Percentiles rank a stretch among this genome's conserved stretches.
These are phyloP conservation scores for Magnolia changhungtana DNA, from an alignment of 164 flowering plant genomes.

Conservation along the genomic window DNA sequence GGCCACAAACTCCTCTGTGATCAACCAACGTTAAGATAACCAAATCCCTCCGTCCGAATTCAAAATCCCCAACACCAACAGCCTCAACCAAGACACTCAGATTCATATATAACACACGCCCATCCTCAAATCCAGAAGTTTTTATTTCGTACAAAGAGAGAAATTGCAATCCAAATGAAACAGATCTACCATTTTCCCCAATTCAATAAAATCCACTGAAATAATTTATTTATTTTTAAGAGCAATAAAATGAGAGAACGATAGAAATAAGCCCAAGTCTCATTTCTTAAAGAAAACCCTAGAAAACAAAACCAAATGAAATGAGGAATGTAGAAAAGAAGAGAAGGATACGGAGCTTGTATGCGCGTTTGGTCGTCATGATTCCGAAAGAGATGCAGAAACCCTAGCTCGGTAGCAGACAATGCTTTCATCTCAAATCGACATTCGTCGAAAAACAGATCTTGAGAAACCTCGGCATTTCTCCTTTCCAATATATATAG, in stretches of 20 bases:
- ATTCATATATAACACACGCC: background rate
- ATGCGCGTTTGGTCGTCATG: slow-evolving; percentile 80
- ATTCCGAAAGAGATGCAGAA: background rate
- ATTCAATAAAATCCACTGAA: background rate
- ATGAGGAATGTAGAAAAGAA: background rate
- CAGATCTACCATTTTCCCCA: background rate
- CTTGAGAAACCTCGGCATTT: slow-evolving; percentile 12
- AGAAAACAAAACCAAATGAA: background rate
- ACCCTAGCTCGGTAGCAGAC: slow-evolving; percentile 4
- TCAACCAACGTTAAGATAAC: slow-evolving; percentile 27
- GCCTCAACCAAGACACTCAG: background rate
- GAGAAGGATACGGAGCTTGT: slow-evolving; percentile 87
- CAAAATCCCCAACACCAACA: background rate
- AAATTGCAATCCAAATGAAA: background rate
- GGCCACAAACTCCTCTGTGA: slow-evolving; percentile 94
- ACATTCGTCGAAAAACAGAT: slow-evolving; percentile 8
- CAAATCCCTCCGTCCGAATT: background rate
- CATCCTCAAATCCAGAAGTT: background rate
- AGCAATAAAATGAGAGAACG: background rate
- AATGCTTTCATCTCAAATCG: slow-evolving; percentile 1
- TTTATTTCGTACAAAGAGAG: too few species aligned
- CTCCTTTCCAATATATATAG: background rate
- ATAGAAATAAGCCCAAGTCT: background rate
- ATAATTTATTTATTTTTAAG: background rate
- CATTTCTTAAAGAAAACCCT: background rate